phyloP scores from a whole-genome alignment of 2,329 filamentous ascomycete species.

The Microdochium paspali region DNA sequence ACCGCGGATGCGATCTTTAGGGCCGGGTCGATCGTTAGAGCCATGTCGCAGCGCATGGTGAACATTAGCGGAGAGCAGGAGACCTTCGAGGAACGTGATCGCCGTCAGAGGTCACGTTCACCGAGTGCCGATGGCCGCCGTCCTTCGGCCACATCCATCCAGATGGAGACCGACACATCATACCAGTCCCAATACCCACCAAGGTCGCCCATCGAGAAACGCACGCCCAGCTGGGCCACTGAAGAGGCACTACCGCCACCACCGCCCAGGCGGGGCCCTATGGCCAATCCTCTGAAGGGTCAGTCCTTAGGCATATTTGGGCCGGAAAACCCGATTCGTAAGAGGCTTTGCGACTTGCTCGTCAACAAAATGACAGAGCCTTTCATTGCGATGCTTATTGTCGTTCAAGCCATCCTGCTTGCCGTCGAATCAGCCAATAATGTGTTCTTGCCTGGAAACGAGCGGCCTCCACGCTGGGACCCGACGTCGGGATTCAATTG shows the following conservation, averaged over 20 bases:
- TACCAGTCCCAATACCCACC: slow-evolving; percentile 39
- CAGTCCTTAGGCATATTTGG: slow-evolving; percentile 79
- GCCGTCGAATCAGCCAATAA: slow-evolving; percentile 70
- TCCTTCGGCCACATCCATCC: slow-evolving; percentile 30
- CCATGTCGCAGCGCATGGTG: slow-evolving; percentile 94
- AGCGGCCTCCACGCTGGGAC: slow-evolving; percentile 57
- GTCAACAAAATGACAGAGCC: slow-evolving; percentile 85
- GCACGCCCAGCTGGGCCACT: slow-evolving; percentile 19
- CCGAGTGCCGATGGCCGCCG: slow-evolving; percentile 41
- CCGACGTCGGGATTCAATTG: slow-evolving; percentile 58
- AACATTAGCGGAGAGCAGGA: slow-evolving; percentile 93
- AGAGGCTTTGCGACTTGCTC: slow-evolving; percentile 70
- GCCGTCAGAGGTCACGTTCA: slow-evolving; percentile 49
- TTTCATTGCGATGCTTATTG: slow-evolving; percentile 74
- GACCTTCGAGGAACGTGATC: slow-evolving; percentile 62
- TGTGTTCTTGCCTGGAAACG: slow-evolving; percentile 55
- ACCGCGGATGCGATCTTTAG: slow-evolving; percentile 55
- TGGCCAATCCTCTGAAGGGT: slow-evolving; percentile 73
- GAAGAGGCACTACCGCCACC: slow-evolving; percentile 18
- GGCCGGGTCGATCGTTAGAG: slow-evolving; percentile 67
- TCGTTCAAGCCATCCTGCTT: slow-evolving; percentile 81
- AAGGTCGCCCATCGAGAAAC: slow-evolving; percentile 36
- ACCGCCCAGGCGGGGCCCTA: slow-evolving; percentile 23
- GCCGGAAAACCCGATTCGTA: slow-evolving; percentile 64
- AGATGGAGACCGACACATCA: slow-evolving; percentile 36